Base-by-base conservation (phyloP, 345 rosid species). In the Gynandropsis gynandra region DNA sequence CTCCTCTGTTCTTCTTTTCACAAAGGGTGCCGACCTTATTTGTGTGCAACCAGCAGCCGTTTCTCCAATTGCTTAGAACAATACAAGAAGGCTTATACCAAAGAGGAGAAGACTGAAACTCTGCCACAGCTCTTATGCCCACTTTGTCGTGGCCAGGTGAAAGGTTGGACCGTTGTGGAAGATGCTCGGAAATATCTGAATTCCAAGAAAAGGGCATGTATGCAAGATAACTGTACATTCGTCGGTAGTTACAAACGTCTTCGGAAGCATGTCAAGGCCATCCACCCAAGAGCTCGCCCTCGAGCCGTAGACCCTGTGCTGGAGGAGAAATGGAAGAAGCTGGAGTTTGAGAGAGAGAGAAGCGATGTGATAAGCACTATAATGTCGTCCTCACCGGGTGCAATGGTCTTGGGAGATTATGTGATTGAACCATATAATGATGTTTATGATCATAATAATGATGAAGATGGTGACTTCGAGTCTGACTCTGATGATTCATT, bases 81-180 rank as follows among this genome's bases (percentile, higher is more conserved):
- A 49, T 89, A 80, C 72, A 78, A 79, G 74, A 85, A 83, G 50
- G 89, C 93, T 0, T 85, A 78, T 50, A 79, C 87, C 58, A 68
- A 61, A 56, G 59, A 45, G 49, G 83, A 73, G 52, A 77, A 71
- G 58, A 39, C 47, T 1, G 77, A 79, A 68, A 76, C 56, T 16
- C 75, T 75, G 21, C 72, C 82, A 36, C 84, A 85, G 76, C 75
- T 83, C 15, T 47, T 89, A 49, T 89, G 95, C 59, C 95, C 95
- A 0, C 83, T 89, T 1, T 89, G 95, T 62, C 80, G 95, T 9
- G 89, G 97, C 39, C 87, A 85, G 69, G 93, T 89, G 34, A 85
- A 89, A 66, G 97, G 95, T 42, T 89, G 83, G 81, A 89, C 95
- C 0, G 82, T 89, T 45, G 95, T 85, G 38, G 74, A 80, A 76